Conservation (phyloP, 768 basidiomycete genomes). For the Cubamyces sp. region DNA sequence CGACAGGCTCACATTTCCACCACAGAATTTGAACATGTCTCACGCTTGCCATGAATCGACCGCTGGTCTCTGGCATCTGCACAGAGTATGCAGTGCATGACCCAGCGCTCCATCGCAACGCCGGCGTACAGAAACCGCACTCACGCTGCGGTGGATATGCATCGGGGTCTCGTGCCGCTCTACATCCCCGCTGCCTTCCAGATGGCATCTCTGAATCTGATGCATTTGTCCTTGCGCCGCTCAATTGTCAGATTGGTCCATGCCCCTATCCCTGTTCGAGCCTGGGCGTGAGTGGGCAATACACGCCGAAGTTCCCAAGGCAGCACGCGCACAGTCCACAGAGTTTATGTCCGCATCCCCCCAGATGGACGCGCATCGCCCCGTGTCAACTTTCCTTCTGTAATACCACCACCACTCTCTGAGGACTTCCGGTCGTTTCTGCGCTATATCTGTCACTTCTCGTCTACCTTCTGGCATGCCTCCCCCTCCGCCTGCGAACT, state of each 20-base stretch:
- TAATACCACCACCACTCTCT: constrained; percentile 37
- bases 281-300: constrained; percentile 1
- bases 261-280: not conserved
- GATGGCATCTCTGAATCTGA: constrained; percentile 17
- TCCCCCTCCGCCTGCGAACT: constrained; percentile 12
- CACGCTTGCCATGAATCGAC: not conserved
- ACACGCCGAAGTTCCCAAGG: constrained; percentile 12
- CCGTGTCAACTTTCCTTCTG: constrained; percentile 1
- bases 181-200: not conserved
- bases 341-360: not conserved
- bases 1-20: too few species aligned
- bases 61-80: too few species aligned
- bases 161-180: not conserved
- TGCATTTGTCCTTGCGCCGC: not conserved
- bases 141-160: not conserved
- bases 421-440: constrained; percentile 45
- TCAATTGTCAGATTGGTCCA: not conserved
- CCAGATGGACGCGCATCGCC: not conserved
- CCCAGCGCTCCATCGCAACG: too few species aligned
- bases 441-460: not conserved
- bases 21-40: not conserved
- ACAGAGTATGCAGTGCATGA: too few species aligned
- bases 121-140: too few species aligned
- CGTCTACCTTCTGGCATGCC: constrained; percentile 9
- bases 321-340: not conserved